Conservation (phyloP, 768 basidiomycete genomes). For the Mycena olivaceomarginata region DNA sequence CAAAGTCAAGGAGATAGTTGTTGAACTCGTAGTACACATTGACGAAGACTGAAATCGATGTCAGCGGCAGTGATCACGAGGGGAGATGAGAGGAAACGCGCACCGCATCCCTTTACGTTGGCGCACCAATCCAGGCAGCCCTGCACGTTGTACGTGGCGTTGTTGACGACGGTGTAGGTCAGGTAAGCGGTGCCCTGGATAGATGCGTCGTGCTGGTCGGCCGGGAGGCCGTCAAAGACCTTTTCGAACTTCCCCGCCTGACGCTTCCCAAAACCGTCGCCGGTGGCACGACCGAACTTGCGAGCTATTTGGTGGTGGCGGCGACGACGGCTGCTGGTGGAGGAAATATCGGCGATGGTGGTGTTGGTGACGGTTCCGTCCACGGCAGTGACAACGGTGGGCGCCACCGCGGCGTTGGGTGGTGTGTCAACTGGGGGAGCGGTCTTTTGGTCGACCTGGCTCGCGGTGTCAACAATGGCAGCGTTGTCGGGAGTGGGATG, state of each 20-base stretch:
- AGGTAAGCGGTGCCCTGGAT: conserved; percentile 70
- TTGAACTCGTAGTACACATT: background rate
- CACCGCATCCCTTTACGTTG: conserved; percentile 62
- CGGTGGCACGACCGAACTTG: no score
- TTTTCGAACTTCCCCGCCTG: conserved; percentile 28
- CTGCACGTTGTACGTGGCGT: conserved; percentile 62
- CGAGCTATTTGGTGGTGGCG: background rate
- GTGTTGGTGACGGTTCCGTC: conserved; percentile 62
- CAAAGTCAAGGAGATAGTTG: background rate
- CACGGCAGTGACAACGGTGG: conserved; percentile 63
- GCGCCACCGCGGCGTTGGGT: conserved; percentile 24
- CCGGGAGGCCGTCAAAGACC: conserved; percentile 63
- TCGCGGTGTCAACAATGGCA: conserved; percentile 28
- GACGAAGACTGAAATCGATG: background rate
- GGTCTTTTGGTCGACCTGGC: conserved; percentile 35
- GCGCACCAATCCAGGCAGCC: conserved; percentile 65
- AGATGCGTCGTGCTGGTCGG: conserved; percentile 58
- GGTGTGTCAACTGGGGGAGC: conserved; percentile 18
- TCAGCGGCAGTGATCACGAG: background rate
- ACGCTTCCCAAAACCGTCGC: conserved; percentile 44
- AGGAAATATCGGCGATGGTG: conserved; percentile 38
- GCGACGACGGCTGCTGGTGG: conserved; percentile 24
- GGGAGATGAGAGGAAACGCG: conserved; percentile 32
- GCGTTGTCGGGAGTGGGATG: conserved; percentile 32
- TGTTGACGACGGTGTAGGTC: conserved; percentile 57